A percentile compares a stretch with the other conserved stretches of the same genome.
These are phyloP conservation scores for sweet orange (Citrus sinensis) DNA, from an alignment of 345 rosid species.

Conservation along the genomic window DNA sequence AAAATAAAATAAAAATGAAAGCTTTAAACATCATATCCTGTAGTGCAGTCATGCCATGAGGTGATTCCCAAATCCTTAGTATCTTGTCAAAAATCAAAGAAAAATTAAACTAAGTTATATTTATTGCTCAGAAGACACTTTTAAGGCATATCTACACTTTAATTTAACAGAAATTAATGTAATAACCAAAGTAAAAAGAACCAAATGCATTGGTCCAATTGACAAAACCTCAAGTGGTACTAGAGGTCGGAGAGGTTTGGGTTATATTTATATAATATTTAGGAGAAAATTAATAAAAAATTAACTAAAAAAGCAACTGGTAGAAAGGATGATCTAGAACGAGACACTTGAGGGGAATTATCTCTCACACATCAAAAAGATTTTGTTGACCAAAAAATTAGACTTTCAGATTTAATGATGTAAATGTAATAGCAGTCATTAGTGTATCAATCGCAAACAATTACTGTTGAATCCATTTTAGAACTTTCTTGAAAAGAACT, in stretches of 20 bases:
- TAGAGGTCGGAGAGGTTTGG: neutral
- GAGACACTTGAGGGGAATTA: neutral
- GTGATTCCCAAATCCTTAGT: neutral
- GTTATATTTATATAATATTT: too few species aligned
- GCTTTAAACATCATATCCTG: neutral
- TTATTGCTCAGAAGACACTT: neutral
- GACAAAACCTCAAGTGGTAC: neutral
- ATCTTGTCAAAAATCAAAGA: too few species aligned
- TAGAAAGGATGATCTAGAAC: neutral
- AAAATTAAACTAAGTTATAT: neutral
- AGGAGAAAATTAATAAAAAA: too few species aligned
- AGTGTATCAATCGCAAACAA: neutral
- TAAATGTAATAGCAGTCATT: neutral
- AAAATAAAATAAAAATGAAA: neutral
- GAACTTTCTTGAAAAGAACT: neutral
- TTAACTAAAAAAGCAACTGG: neutral
- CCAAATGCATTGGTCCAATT: too few species aligned
- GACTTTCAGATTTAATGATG: too few species aligned
- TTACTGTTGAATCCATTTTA: neutral
- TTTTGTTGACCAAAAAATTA: too few species aligned
- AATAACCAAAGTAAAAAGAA: neutral
- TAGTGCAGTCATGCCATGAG: neutral
- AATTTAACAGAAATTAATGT: too few species aligned
- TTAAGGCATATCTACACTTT: too few species aligned
- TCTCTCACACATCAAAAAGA: neutral